Evolutionary conservation across 345 rosid species (phyloP), one percentile per base, ranked within the genome.

Genomic region (Microcos paniculata): DNA sequence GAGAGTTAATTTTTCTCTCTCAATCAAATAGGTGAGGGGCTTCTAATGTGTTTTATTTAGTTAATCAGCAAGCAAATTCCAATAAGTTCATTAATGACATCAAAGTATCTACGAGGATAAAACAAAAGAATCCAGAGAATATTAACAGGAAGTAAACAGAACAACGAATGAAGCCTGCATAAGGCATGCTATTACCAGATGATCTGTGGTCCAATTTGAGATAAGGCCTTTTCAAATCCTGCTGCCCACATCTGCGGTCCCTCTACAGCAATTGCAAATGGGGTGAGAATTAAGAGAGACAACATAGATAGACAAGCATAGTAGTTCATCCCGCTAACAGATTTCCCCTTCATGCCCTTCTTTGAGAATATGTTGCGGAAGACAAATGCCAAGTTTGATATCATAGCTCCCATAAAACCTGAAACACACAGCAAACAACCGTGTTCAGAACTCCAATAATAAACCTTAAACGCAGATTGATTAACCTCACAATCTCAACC

Each of bases 391-490:
- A 94, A 79, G 87, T 94, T 94, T 55, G 98, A 94, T 72, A 94
- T 92, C 98, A 94, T 94, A 26, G 98, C 97, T 66, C 99, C 99
- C 99, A 96, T 93, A 68, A 96, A 96, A 80, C 97, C 99, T 96
- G 90, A 69, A 64, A 80, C 46, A 61, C 57, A 74, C 13, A 77
- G 26, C 40, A 66, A 84, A 57, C 73, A 79, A 71, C 74, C 64
- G 73, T 58, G 48, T 42, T 40, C 74, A 80, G 46, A 14, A 61
- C 45, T 19, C 67, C 6, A 21, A 62, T n/a, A 6, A 26, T 26
- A 49, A 42, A 10, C 28, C 69, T n/a, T 23, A 61, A 28, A 79
- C 10, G 72, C 16, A 58, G 53, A 43, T 38, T 4, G 5, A 56
- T 28, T 48, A 13, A 73, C 56, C 66, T 70, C 40, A 33, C 73